A percentile compares a stretch with the other conserved stretches of the same genome.
Conservation (phyloP, 2,329 filamentous ascomycete genomes). For the Sarocladium strictum region DNA sequence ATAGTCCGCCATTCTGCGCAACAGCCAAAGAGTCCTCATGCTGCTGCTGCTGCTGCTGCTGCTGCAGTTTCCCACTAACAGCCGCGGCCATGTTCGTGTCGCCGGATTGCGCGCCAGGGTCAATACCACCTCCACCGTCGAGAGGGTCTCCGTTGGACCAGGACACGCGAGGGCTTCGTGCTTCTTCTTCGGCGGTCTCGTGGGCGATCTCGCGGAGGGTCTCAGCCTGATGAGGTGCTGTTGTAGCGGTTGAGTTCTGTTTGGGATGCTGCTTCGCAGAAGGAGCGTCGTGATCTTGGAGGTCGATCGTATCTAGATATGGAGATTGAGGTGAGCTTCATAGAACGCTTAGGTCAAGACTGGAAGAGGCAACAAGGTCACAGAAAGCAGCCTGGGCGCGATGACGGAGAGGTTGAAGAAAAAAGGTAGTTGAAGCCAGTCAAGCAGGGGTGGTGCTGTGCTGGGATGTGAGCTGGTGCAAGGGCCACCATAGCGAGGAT, state of each 20-base stretch:
- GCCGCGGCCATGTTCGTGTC: conserved; percentile 16
- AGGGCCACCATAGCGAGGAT: not conserved
- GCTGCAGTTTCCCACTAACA: conserved; percentile 27
- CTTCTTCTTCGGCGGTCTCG: conserved; percentile 68
- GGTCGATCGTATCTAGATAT: conserved; percentile 78
- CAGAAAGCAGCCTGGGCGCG: not conserved
- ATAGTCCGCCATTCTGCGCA: conserved; percentile 53
- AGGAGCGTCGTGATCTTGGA: conserved; percentile 76
- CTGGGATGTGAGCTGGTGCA: not conserved
- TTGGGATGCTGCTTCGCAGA: conserved; percentile 75
- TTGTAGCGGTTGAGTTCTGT: conserved; percentile 45
- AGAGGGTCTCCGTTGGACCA: conserved; percentile 31
- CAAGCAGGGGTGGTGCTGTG: conserved; percentile 9
- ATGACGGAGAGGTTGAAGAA: conserved; percentile 8
- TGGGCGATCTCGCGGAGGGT: conserved; percentile 75
- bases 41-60: conserved; percentile 35
- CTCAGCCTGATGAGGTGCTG: conserved; percentile 73
- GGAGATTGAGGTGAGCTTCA: conserved; percentile 8
- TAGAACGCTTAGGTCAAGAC: conserved; percentile 4
- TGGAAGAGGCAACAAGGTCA: conserved; percentile 9
- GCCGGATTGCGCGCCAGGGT: conserved; percentile 12
- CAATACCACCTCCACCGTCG: conserved; percentile 11
- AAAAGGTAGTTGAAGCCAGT: conserved; percentile 7
- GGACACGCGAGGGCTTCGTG: conserved; percentile 56
- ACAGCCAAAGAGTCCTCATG: conserved; percentile 53